Base-by-base conservation (phyloP, 805 yeast species). In the Yamadazyma laniorum region DNA sequence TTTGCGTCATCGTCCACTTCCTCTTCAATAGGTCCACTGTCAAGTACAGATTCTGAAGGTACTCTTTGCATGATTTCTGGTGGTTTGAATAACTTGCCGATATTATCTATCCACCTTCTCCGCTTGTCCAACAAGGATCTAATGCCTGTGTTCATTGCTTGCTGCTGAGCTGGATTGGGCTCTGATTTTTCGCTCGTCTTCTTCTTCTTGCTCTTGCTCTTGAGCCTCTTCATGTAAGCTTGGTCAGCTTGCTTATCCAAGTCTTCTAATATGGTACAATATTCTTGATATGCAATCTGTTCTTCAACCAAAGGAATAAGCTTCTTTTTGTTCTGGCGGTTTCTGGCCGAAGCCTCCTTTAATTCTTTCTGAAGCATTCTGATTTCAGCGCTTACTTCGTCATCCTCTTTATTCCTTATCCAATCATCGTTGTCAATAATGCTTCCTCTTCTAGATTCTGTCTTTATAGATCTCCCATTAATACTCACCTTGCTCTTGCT, bases 201-300 rank as follows among this genome's bases (percentile, higher is more conserved):
- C 63, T 79, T 79, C 49, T 77, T 70, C 55, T 77, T 79, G 52
- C 75, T 84, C 40, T 88, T 81, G 6, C 80, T 87, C 50, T 89
- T 79, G 39, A 85, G 74, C 43, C 97, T 71, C 59, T 89, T 85
- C 46, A 85, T 65, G 56, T 90, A 93, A 15, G 95, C 90, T 59
- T 87, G 97, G 57, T 93, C 99, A 25, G 93, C 90, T 62, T 93
- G 99, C 58, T 91, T 93, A 59, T 93, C 97, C 49, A 93, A 70
- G 56, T 93, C 98, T 40, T 93, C 98, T 42, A 89, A 62, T 37
- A 93, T 90, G 9, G 91, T 84, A 42, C 82, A 71, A 59, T 87
- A 93, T 59, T 93, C 99, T 58, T 91, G 96, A 80, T 90, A 93
- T 18, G 97, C 96, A 51, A 93, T 71, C 50, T 86, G 95, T 47